Evolutionary conservation across 768 basidiomycete genomes (phyloP), one percentile per base, ranked within the genome.

Genomic region (Antrodiella citrinella): DNA sequence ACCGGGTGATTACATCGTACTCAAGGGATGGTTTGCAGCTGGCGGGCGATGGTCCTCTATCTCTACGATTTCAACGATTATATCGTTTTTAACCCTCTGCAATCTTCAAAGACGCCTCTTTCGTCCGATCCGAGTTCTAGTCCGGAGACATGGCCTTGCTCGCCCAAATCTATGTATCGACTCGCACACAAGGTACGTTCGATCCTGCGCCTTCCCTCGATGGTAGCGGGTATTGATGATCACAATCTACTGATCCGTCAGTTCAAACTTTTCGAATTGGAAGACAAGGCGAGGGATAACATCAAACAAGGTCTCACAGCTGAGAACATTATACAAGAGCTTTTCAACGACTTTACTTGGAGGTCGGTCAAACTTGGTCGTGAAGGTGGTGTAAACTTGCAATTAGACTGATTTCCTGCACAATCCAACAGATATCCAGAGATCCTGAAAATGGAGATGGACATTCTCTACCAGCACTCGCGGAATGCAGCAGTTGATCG

Each of bases 301-400:
- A 49, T 55, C 15, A 18, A 50, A 25, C 4, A 22, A 4, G 23
- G 26, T 9, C 51, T 55, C 4, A 47, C 54, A 15, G 42, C 43
- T 20, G 54, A 55, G 11, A 55, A 55, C 44, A 47, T 55, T 44
- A 48, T 55, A 11, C 41, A 49, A 18, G 54, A 55, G 51, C 47
- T 55, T 19, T 55, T 55, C 51, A 52, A 48, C 9, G 51, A 55
- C 26, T 55, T 55, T 26, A 52, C 54, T 12, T 55, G 51, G 54
- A 49, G 54, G 54, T 52, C 13, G 15, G 54, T 51, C 12, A 47
- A n/a, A 24, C 24, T 24, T 44, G 7, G 24, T 20, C 12, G 22
- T 12, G 9, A 18, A 46, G 12, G 45, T 24, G n/a, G n/a, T n/a
- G n/a, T n/a, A n/a, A 25, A 20, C 22, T 22, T 10, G 4, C 10